Evolutionary conservation across 2,329 filamentous ascomycete genomes (phyloP), one percentile per base, ranked within the genome.

Genomic region (Penicillium corylophilum): DNA sequence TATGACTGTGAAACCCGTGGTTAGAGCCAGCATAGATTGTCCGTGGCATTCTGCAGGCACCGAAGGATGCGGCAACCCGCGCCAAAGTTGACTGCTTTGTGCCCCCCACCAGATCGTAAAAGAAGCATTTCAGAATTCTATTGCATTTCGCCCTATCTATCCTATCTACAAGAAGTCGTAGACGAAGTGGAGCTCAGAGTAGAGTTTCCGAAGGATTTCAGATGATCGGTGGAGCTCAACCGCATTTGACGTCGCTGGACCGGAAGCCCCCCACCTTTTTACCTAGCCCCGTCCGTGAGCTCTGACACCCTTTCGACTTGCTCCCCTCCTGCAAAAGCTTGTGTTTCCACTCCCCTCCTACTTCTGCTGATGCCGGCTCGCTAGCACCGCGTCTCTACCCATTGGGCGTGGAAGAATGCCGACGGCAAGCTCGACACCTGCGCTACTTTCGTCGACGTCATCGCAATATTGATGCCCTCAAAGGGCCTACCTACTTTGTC

Each of bases 371-470:
- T 60, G 58, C 46, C 38, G 36, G 31, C 43, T 53, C 50, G 50
- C 51, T 59, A 53, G 53, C 44, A 46, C 46, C 38, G 28, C 45
- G 16, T 44, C 39, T 36, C 47, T 50, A 41, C 51, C 57, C 57
- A 61, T 61, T 62, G 61, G 56, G 57, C 45, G 48, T 55, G 54
- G 54, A 59, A 55, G 50, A 47, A 62, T 63, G 60, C 59, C 52
- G 49, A 58, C 56, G 48, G 61, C 51, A 61, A 64, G 58, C 61
- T 66, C 61, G 62, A 65, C 62, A 59, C 58, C 56, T 52, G 43
- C 46, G 56, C 55, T 61, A 55, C 55, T 67, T 57, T 69, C 67
- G 65, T 71, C 68, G 66, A 71, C 67, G 68, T 71, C 69, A 71
- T 71, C 65, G 66, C 56, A 51, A 56, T 61, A 60, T 63, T 66